Conservation (phyloP, 306 rosid species). For the Urtica urens region DNA sequence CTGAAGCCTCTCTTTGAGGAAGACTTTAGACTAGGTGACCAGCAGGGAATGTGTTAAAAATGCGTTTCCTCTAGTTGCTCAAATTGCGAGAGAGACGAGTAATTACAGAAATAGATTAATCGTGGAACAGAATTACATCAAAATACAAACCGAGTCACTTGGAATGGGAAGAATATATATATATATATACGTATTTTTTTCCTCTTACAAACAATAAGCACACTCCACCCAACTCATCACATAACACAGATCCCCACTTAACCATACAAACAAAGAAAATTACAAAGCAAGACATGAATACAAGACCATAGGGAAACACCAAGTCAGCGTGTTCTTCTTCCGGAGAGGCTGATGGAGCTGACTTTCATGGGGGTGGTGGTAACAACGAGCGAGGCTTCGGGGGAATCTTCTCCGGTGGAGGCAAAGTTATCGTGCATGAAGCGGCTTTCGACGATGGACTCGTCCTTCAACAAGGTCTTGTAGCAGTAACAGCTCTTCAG, state of each 20-base stretch:
- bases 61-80: too few species aligned
- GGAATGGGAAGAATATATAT: too few species aligned
- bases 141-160: too few species aligned
- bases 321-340: slow-evolving; percentile 30
- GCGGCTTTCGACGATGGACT: slow-evolving; percentile 74
- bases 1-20: too few species aligned
- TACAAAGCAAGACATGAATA: neutral
- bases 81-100: too few species aligned
- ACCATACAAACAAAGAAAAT: neutral
- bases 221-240: neutral
- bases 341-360: slow-evolving; percentile 81
- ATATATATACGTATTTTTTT: too few species aligned
- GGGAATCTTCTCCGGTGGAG: slow-evolving; percentile 57
- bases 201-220: slow-evolving; percentile 22
- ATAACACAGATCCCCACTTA: neutral
- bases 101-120: too few species aligned
- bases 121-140: too few species aligned
- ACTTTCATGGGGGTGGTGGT: slow-evolving; percentile 95
- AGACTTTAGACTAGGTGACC: too few species aligned
- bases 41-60: too few species aligned
- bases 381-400: slow-evolving; percentile 87
- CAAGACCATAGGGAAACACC: neutral
- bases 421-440: slow-evolving; percentile 91
- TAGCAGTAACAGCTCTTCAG: slow-evolving; percentile 91
- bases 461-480: slow-evolving; percentile 79